A percentile compares a stretch with the other conserved stretches of the same genome.
phyloP scores from a whole-genome alignment of 169 alveolate species.

The Theileria annulata region DNA sequence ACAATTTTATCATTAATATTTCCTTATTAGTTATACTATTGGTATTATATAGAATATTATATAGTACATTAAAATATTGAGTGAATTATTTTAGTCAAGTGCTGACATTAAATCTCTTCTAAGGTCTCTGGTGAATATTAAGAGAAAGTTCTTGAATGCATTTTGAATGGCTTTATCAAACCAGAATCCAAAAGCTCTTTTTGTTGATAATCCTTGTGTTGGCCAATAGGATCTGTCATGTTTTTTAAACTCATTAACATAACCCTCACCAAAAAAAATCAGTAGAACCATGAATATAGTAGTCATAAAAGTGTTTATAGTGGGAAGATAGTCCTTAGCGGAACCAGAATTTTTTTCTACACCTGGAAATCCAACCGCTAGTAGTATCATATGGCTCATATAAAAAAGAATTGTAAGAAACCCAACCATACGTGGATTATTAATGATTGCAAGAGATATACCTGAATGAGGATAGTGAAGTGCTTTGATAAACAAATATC shows the following conservation, averaged over 20 bases:
- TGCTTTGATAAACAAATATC: not conserved
- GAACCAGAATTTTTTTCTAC: not conserved
- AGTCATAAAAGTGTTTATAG: not conserved
- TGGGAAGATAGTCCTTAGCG: not conserved
- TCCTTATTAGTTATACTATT: too few relatives aligned
- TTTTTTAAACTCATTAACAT: not conserved
- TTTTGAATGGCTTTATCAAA: slow-evolving; percentile 5
- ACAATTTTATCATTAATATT: too few relatives aligned
- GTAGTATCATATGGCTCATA: not conserved
- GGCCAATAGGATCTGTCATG: slow-evolving; percentile 15
- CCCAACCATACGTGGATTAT: not conserved
- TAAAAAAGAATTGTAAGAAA: not conserved
- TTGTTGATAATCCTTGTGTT: not conserved
- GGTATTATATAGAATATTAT: not conserved
- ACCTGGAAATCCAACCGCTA: slow-evolving; percentile 8
- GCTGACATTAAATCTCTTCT: not conserved
- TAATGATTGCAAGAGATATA: not conserved
- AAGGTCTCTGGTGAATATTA: not conserved
- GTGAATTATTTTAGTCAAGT: too few relatives aligned
- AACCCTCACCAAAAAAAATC: slow-evolving; percentile 3
- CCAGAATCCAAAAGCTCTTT: slow-evolving; percentile 13
- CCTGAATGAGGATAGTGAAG: slow-evolving; percentile 19
- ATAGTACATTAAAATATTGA: too few relatives aligned
- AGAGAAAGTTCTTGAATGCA: not conserved
- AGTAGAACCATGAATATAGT: not conserved